Base-by-base conservation (phyloP, 2,329 filamentous ascomycete genomes). In the Aulographum hederae region DNA sequence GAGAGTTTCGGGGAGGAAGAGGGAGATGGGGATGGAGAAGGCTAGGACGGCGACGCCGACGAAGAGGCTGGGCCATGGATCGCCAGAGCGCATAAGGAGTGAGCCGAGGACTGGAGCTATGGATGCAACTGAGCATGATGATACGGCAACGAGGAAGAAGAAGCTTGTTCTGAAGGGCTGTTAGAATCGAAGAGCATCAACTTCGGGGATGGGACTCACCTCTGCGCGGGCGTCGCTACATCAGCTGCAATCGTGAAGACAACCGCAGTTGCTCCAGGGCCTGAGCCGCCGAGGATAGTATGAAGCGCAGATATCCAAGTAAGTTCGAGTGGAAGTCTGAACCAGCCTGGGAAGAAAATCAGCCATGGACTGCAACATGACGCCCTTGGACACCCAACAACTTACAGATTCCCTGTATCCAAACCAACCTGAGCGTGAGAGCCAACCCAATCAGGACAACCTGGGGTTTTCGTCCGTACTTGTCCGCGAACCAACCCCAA, bases 401-500 rank as follows among this genome's bases (percentile, higher is more conserved):
- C 41, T 35, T 33, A 44, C 42, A 45, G 15, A 55, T 45, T 6
- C 48, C 18, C 31, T 50, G 41, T 12, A 46, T 41, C 44, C 48
- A 53, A 4, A 32, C 33, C 1, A 34, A 12, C 11, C 37, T 30
- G 2, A 47, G 32, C 3, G 41, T 32, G 16, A 49, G 39, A 2
- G 46, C 42, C 5, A 43, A 14, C 2, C 47, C 21, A 5, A 44
- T 41, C 4, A 51, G 21, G 15, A 48, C 19, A 2, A 53, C 18
- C 18, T 54, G 36, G 0, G 46, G 46, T 34, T 46, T 51, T 13
- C 52, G 35, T 11, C 51, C 52, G 27, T 44, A 47, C 19, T 38
- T 36, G 36, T 55, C 52, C 8, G 51, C 51, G 2, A 41, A 39
- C 37, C 46, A 53, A 15, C 50, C 51, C 27, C 50, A 46, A 3